Evolutionary conservation across 2,329 filamentous ascomycete species (phyloP).

Genomic region (Alternaria longipes): DNA sequence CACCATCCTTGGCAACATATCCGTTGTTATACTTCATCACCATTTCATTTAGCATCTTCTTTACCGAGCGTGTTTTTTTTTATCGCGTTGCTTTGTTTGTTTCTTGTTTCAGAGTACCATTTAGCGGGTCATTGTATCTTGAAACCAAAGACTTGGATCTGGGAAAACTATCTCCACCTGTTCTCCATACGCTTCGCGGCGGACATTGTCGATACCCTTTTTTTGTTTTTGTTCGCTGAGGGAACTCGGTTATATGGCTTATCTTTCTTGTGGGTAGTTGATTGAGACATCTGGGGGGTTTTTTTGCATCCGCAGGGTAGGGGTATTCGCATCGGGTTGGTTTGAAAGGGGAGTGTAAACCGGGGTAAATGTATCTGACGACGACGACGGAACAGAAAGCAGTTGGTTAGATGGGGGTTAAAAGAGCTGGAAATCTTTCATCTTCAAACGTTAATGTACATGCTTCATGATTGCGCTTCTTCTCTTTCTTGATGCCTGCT

Average conservation of each 20-base stretch:
- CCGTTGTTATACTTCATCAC: constrained; percentile 9
- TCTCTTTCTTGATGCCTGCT: background rate
- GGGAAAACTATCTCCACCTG: background rate
- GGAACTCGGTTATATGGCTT: background rate
- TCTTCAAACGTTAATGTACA: constrained; percentile 21
- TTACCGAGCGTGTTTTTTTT: constrained; percentile 34
- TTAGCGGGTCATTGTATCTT: constrained; percentile 28
- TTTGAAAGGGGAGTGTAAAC: background rate
- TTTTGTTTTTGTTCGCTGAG: constrained; percentile 6
- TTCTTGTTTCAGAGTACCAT: constrained; percentile 28
- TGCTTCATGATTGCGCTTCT: constrained; percentile 7
- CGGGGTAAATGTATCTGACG: background rate
- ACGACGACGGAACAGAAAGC: background rate
- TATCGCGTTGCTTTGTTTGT: constrained; percentile 26
- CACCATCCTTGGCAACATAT: constrained; percentile 29
- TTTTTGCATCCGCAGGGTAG: background rate
- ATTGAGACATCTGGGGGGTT: constrained; percentile 1
- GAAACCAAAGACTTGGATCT: constrained; percentile 6
- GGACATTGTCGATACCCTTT: constrained; percentile 10
- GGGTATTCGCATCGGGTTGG: constrained; percentile 1
- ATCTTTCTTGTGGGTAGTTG: constrained; percentile 1
- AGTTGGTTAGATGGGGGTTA: background rate
- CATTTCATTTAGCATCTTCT: constrained; percentile 19
- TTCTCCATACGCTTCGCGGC: constrained; percentile 12
- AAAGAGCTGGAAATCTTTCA: constrained; percentile 9